Base-by-base conservation (phyloP, 2,329 filamentous ascomycete species). In the Neonectria coccinea region DNA sequence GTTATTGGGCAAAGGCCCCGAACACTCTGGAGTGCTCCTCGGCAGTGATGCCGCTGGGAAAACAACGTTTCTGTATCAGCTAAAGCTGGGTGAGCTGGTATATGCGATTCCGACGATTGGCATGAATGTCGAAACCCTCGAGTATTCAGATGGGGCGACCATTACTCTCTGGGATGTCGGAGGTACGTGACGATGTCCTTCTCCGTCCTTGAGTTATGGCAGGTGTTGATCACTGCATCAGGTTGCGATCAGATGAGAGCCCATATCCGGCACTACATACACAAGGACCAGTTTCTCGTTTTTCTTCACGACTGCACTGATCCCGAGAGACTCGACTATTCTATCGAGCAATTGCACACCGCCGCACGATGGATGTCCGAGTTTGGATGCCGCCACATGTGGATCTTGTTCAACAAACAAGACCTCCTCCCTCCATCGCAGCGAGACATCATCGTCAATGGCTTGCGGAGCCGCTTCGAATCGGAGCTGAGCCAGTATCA, bases 81-180 rank as follows among this genome's bases (percentile, higher is more conserved):
- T 97, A 82, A 97, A 97, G 88, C 89, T 97, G 75, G 92, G 93
- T 80, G 90, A 97, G 86, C 92, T 93, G 78, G 93, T 97, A 77
- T 96, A 93, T 75, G 97, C 94, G 67, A 97, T 97, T 77, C 94
- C 94, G 67, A 97, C 94, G 72, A 96, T 97, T 77, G 94, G 91
- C 65, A 97, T 97, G 84, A 97, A 97, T 77, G 92, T 97, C 67
- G 94, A 97, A 82, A 92, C 89, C 2, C 90, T 94, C 0, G 66
- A 71, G 2, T 63, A 69, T 45, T 36, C 65, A 0, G 57, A 68
- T 50, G 67, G 70, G 5, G 64, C 63, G 7, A 71, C 68, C 11
- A 61, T 76, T 1, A 70, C 68, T 0, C 51, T 77, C 1, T 77
- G 75, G 75, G 74, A 77, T 20, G 60, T 76, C 9, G 75, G 75